A percentile compares a stretch with the other conserved stretches of the same genome.
phyloP scores from a whole-genome alignment of 2,329 filamentous ascomycete genomes.

The Ceratocystis ficicola region DNA sequence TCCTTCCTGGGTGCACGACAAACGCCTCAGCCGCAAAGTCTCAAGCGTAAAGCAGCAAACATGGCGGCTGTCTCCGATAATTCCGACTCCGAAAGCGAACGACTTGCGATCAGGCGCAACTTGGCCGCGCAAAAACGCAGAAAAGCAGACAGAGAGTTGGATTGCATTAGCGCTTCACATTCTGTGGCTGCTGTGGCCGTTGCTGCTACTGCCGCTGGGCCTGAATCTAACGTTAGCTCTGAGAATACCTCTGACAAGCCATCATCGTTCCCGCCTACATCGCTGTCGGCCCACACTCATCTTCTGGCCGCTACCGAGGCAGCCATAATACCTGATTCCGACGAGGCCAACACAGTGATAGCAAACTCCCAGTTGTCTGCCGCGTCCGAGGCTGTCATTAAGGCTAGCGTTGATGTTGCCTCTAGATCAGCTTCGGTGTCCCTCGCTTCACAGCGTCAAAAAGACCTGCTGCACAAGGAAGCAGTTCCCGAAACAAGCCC shows the following conservation, averaged over 20 bases:
- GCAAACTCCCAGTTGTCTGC: slow-evolving; percentile 16
- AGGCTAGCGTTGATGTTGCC: slow-evolving; percentile 7
- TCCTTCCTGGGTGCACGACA: slow-evolving; percentile 10
- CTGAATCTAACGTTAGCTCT: neutral
- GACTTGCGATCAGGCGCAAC: neutral
- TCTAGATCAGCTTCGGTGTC: neutral
- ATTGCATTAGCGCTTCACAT: neutral
- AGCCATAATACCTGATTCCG: slow-evolving; percentile 9
- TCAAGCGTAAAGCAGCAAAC: slow-evolving; percentile 11
- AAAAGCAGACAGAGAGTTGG: slow-evolving; percentile 10
- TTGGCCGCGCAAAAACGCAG: slow-evolving; percentile 14
- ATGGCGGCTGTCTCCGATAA: neutral
- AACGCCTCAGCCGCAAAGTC: neutral
- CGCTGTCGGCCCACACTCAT: neutral
- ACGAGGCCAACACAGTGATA: slow-evolving; percentile 13
- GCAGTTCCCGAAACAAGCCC: slow-evolving; percentile 20
- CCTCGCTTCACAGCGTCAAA: neutral
- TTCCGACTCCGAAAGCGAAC: neutral
- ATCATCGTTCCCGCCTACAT: neutral
- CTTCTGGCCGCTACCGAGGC: neutral
- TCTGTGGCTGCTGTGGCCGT: neutral
- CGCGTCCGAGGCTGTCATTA: slow-evolving; percentile 1
- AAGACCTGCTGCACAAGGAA: slow-evolving; percentile 10
- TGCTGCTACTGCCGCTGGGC: too few species aligned
- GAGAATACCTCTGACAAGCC: neutral